Conservation (phyloP, 148 eudicot species). For the Spergularia marina region DNA sequence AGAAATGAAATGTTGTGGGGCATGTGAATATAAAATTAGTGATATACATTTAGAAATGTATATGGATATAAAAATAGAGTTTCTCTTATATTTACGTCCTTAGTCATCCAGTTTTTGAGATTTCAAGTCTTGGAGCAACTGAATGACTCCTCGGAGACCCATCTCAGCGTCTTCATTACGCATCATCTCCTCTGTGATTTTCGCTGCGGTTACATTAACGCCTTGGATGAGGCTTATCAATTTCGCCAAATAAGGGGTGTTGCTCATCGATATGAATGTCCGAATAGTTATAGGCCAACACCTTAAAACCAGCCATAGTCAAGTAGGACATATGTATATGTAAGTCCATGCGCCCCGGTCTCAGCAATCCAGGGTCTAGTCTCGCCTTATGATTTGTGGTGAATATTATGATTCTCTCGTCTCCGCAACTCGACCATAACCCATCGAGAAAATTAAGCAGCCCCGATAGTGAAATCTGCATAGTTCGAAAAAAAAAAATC, state of each 20-base stretch:
- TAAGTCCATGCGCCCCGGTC: conserved; percentile 71
- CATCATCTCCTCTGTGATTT: conserved; percentile 44
- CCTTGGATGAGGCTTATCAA: conserved; percentile 27
- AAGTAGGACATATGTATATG: conserved; percentile 69
- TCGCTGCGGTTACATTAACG: conserved; percentile 46
- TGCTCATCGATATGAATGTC: conserved; percentile 17
- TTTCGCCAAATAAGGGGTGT: conserved; percentile 28
- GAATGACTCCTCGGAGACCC: conserved; percentile 9
- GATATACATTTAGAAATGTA: too few species aligned
- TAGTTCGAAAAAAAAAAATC: too few species aligned
- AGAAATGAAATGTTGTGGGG: too few species aligned
- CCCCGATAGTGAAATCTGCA: conserved; percentile 60
- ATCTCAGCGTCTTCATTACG: conserved; percentile 37
- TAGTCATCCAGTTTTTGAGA: too few species aligned
- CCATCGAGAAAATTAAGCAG: conserved; percentile 61
- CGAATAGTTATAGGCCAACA: conserved; percentile 40
- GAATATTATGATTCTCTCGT: conserved; percentile 53
- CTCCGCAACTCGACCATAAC: conserved; percentile 73
- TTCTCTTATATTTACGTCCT: too few species aligned
- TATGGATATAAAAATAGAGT: too few species aligned
- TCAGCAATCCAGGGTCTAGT: conserved; percentile 50
- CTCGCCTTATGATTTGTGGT: conserved; percentile 57
- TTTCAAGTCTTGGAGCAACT: not conserved
- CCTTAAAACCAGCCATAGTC: conserved; percentile 43
- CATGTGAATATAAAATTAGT: too few species aligned